Evolutionary conservation across 1,284 basidiomycete species (phyloP).

Genomic region (Takashimella koratensis): DNA sequence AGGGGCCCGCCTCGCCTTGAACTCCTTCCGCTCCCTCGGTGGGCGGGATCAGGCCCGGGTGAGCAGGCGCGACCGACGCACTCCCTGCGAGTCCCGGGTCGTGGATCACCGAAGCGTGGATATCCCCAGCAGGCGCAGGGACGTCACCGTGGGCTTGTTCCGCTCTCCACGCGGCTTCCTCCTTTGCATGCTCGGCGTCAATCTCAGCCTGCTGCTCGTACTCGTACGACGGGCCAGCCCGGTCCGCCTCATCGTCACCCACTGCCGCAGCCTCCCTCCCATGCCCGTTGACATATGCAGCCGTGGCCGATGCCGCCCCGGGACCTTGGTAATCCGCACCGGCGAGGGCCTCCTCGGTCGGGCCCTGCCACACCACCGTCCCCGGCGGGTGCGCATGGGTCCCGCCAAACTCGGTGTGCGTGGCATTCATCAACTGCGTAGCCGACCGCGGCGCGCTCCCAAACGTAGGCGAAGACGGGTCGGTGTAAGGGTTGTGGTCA

Average conservation of each 20-base stretch:
- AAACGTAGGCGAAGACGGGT: slow-evolving; percentile 1
- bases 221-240: slow-evolving; percentile 30
- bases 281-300: not conserved
- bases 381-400: slow-evolving; percentile 4
- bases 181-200: slow-evolving; percentile 21
- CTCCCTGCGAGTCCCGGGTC: slow-evolving; percentile 2
- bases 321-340: slow-evolving; percentile 2
- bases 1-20: not conserved
- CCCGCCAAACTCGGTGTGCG: slow-evolving; percentile 33
- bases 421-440: slow-evolving; percentile 1
- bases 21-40: no score
- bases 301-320: not conserved
- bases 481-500: slow-evolving; percentile 13
- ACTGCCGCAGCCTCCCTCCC: not conserved
- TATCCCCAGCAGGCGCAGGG: not conserved
- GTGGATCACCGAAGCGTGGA: not conserved
- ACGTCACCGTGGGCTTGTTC: not conserved
- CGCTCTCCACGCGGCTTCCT: slow-evolving; percentile 18
- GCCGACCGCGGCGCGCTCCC: not conserved
- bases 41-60: no score
- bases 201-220: slow-evolving; percentile 41
- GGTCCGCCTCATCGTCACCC: slow-evolving; percentile 1
- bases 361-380: slow-evolving; percentile 29
- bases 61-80: not conserved
- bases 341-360: slow-evolving; percentile 20